phyloP scores from a whole-genome alignment of 345 rosid species.

The Eucalyptus erythrocorys region DNA sequence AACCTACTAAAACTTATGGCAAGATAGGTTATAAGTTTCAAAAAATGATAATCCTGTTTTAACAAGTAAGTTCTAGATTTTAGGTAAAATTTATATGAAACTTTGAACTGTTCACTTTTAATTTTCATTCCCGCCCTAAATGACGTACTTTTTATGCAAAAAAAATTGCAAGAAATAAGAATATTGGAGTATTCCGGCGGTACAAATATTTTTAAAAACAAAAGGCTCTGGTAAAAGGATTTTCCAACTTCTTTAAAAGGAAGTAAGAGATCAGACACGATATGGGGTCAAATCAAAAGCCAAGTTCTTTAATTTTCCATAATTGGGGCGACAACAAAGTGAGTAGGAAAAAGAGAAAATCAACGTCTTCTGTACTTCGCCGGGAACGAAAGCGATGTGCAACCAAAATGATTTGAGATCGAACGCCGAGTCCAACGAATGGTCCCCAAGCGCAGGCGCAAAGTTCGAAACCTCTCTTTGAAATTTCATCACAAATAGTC shows the following conservation, averaged over 20 bases:
- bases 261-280: neutral
- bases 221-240: neutral
- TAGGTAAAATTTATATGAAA: fast-evolving
- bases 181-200: neutral
- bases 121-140: no score
- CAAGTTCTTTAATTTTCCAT: neutral
- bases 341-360: neutral
- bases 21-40: no score
- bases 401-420: neutral
- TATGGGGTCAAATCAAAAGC: neutral
- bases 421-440: neutral
- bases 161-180: neutral
- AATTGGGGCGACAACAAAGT: neutral
- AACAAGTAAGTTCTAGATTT: fast-evolving
- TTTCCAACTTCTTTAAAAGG: neutral
- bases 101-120: fast-evolving
- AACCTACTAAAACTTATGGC: fast-evolving
- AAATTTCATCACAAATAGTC: no score
- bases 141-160: neutral
- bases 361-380: neutral
- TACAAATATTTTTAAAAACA: neutral
- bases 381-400: neutral
- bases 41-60: no score
- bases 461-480: neutral
- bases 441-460: neutral